These are phyloP conservation scores for Cucurbita ficifolia DNA, from an alignment of 306 rosid genomes.

Conservation along the genomic window DNA sequence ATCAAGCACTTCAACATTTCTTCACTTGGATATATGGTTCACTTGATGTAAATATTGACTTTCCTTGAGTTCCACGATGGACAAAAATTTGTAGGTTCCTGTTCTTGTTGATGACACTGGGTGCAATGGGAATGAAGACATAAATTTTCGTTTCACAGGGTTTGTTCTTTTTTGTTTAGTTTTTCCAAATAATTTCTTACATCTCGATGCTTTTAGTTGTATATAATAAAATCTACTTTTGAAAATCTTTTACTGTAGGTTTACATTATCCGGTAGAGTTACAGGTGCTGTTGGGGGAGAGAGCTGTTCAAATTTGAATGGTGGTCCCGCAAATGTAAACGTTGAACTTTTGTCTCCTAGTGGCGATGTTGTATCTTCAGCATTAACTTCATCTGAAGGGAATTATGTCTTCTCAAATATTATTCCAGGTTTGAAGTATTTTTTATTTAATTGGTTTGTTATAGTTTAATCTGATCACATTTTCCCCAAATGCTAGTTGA, in stretches of 20 bases:
- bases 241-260: conserved; percentile 35
- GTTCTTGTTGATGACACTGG: conserved; percentile 69
- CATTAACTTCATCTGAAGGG: conserved; percentile 56
- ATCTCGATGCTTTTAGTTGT: conserved; percentile 9
- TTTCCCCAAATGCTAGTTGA: not conserved
- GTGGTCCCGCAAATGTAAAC: conserved; percentile 77
- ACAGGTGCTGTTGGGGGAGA: conserved; percentile 80
- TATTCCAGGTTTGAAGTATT: conserved; percentile 55
- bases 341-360: conserved; percentile 58
- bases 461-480: not conserved
- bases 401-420: conserved; percentile 64
- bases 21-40: not conserved
- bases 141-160: conserved; percentile 91
- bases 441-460: not conserved
- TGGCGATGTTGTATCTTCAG: conserved; percentile 57
- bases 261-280: conserved; percentile 79
- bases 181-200: conserved; percentile 7
- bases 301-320: conserved; percentile 58
- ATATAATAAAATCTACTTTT: not conserved
- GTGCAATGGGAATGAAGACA: conserved; percentile 87
- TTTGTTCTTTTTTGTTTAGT: conserved; percentile 13
- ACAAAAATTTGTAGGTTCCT: conserved; percentile 42
- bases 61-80: conserved; percentile 5
- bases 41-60: conserved; percentile 5
- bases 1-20: not conserved